phyloP scores from a whole-genome alignment of 2,329 filamentous ascomycete species.

The Tolypocladium cylindrosporum region DNA sequence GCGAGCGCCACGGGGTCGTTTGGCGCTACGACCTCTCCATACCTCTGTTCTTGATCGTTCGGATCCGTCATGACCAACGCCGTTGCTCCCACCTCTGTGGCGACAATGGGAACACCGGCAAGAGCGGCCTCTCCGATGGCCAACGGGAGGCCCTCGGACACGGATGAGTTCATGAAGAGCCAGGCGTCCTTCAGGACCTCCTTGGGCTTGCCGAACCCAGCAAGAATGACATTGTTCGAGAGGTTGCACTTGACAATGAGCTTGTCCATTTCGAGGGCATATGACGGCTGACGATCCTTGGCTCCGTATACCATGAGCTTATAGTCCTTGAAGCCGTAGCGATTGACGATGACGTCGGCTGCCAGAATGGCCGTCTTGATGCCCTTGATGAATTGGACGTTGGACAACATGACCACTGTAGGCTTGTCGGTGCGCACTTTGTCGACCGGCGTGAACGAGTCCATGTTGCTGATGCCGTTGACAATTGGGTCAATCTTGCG shows the following conservation, averaged over 20 bases:
- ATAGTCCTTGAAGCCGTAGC: conserved; percentile 57
- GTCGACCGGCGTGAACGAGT: conserved; percentile 49
- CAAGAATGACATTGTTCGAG: conserved; percentile 38
- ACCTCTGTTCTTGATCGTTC: conserved; percentile 32
- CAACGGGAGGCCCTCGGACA: conserved; percentile 45
- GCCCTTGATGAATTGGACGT: conserved; percentile 50
- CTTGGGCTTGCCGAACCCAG: conserved; percentile 46
- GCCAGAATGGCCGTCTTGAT: conserved; percentile 55
- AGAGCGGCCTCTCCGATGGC: conserved; percentile 48
- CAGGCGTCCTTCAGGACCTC: conserved; percentile 45
- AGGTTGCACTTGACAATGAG: conserved; percentile 47
- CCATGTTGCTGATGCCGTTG: conserved; percentile 56
- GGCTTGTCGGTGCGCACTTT: conserved; percentile 47
- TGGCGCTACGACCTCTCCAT: conserved; percentile 53
- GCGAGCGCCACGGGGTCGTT: conserved; percentile 53
- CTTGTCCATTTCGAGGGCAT: conserved; percentile 48
- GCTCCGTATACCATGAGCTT: conserved; percentile 53
- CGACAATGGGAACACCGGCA: conserved; percentile 44
- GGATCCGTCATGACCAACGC: conserved; percentile 45
- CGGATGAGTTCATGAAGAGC: conserved; percentile 48
- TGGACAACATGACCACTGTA: conserved; percentile 56
- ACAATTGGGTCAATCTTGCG: conserved; percentile 55
- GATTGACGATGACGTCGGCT: conserved; percentile 55
- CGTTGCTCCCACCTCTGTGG: conserved; percentile 46
- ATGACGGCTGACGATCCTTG: conserved; percentile 51